Base-by-base conservation (phyloP, 805 yeast species). In the Starmerella roubikii region DNA sequence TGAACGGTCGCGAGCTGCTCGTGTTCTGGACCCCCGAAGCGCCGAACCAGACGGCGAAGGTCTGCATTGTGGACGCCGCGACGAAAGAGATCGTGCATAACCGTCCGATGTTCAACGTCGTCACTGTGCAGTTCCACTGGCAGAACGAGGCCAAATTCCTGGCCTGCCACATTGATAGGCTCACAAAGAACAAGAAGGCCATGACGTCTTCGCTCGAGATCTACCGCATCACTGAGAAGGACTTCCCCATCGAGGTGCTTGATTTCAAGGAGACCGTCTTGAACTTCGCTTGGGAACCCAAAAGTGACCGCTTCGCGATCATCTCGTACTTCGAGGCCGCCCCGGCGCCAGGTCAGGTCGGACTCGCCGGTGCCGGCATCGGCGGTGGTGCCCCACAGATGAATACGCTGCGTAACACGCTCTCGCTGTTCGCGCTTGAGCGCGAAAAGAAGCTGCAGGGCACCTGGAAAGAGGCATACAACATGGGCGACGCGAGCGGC, bases 1-100 rank as follows among this genome's bases (percentile, higher is more conserved):
- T 84, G 37, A 67, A 71, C 51, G 52, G 52, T 38, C 76, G 76
- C 40, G 77, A 77, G 52, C 64, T 85, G 26, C 69, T 91, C 50
- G 76, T 93, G 24, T 91, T 78, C 67, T 91, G 98, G 98, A 85
- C 95, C 34, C 99, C 99, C 39, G 99, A 91, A 66, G 65, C 76
- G 38, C 61, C 70, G 47, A 88, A 91, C 62, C 94, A 86, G 67
- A 80, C 95, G 32, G 96, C 98, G 22, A 79, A 93, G 60, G 97
- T 88, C 42, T 74, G 93, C 19, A 64, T 91, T 47, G 78, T 91
- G 76, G 84, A 82, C 54, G 72, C 86, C 39, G 93, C 94, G 43
- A 68, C 84, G 21, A 81, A 78, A 59, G 70, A 75, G 59, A 76
- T 85, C 34, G 61, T 91, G 45, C 81, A 96, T 71, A 81, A 94